These are phyloP conservation scores for Fraxinus sp. DNA, from an alignment of 305 asterid genomes.

Conservation along the genomic window DNA sequence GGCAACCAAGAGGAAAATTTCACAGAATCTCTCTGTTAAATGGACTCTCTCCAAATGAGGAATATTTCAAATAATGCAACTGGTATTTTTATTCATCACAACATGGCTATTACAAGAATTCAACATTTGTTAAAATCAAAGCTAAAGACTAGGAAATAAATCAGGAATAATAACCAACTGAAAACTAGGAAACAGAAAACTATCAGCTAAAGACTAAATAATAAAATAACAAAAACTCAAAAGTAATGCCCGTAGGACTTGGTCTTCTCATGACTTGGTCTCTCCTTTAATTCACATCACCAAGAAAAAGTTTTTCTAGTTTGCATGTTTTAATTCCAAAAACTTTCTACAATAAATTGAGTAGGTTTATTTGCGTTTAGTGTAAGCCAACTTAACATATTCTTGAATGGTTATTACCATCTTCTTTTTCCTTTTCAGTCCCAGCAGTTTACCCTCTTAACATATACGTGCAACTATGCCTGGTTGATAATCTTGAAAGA, in stretches of 20 bases:
- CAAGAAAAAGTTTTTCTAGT: background rate
- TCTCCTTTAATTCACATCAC: no score
- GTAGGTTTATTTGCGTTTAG: background rate
- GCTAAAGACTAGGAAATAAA: background rate
- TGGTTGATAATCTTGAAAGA: conserved; percentile 62
- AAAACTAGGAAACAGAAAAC: no score
- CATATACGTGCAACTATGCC: conserved; percentile 48
- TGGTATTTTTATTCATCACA: background rate
- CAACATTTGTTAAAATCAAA: background rate
- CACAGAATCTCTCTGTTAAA: background rate
- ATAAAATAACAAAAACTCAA: no score
- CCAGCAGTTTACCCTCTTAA: conserved; percentile 67
- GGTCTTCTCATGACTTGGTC: no score
- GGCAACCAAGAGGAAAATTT: no score
- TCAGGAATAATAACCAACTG: no score
- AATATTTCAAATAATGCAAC: background rate
- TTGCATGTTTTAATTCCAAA: background rate
- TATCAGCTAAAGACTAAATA: no score
- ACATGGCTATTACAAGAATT: background rate
- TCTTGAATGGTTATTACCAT: conserved; percentile 8
- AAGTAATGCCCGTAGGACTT: no score
- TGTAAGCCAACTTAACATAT: background rate
- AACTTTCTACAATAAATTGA: background rate
- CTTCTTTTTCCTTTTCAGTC: conserved; percentile 42
- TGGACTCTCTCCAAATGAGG: background rate